These are phyloP conservation scores for Tricholoma furcatifolium DNA, from an alignment of 768 basidiomycete species.

Conservation along the genomic window DNA sequence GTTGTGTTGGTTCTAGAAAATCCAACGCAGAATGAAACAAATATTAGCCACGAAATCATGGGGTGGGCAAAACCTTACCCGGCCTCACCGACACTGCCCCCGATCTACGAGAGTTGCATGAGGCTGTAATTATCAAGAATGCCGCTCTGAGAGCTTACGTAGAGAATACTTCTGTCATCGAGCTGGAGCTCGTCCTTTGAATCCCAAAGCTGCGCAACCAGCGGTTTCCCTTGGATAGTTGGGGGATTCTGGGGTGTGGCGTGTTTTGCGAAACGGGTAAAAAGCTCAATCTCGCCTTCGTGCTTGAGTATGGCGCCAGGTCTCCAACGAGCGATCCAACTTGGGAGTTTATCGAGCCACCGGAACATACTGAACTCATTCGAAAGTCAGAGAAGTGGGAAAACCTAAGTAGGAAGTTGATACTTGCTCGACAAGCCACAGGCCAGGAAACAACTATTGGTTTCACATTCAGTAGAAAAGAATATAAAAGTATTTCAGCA, in stretches of 20 bases:
- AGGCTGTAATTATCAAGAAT: neutral
- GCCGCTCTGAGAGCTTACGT: neutral
- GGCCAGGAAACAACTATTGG: slow-evolving; percentile 4
- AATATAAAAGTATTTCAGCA: neutral
- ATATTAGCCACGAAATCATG: too few relatives aligned
- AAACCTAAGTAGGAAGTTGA: neutral
- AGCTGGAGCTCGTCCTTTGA: neutral
- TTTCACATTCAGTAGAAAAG: neutral
- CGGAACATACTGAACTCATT: neutral
- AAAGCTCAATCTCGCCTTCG: slow-evolving; percentile 3
- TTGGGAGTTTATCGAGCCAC: neutral
- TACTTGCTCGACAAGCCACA: slow-evolving; percentile 7
- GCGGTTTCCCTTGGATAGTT: neutral
- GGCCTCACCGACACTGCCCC: slow-evolving; percentile 6
- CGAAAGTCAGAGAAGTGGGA: too few relatives aligned
- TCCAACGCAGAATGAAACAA: neutral
- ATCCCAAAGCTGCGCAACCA: slow-evolving; percentile 3
- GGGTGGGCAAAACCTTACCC: neutral
- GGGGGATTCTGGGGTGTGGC: neutral
- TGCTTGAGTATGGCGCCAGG: slow-evolving; percentile 2
- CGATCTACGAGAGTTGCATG: neutral
- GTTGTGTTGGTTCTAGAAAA: slow-evolving; percentile 5
- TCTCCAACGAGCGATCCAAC: neutral
- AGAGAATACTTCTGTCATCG: slow-evolving; percentile 4
- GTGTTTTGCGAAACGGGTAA: slow-evolving; percentile 6